phyloP scores from a whole-genome alignment of 768 basidiomycete genomes.

The Mycena galericulata region DNA sequence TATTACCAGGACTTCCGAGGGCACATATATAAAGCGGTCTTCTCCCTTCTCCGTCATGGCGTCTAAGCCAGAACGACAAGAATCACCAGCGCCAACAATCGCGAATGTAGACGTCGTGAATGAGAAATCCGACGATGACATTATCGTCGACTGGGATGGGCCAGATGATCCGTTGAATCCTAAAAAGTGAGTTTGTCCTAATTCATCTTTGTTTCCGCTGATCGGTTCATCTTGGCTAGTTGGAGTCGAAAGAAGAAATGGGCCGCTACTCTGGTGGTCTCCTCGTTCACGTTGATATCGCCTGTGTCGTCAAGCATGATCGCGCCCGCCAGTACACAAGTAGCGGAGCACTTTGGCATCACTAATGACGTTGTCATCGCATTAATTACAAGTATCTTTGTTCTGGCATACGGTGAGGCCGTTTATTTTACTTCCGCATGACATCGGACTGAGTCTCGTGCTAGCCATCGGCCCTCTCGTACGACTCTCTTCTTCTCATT shows the following conservation, averaged over 20 bases:
- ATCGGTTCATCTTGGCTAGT: no score
- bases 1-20: no score
- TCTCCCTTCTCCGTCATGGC: conserved; percentile 12
- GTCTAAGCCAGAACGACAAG: background rate
- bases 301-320: conserved; percentile 82
- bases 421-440: background rate
- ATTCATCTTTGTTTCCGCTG: background rate
- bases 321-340: conserved; percentile 67
- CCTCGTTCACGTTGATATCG: conserved; percentile 74
- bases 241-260: conserved; percentile 72
- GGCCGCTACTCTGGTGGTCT: conserved; percentile 73
- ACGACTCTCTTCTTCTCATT: conserved; percentile 21
- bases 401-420: conserved; percentile 70
- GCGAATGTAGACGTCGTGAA: background rate
- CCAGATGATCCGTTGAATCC: conserved; percentile 70
- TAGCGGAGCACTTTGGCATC: conserved; percentile 68
- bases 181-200: conserved; percentile 57
- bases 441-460: background rate
- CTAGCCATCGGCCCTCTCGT: conserved; percentile 66
- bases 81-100: conserved; percentile 17
- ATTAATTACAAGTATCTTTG: conserved; percentile 70
- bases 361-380: conserved; percentile 60
- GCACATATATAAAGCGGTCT: no score
- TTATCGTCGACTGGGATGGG: conserved; percentile 74
- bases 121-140: conserved; percentile 10